Conservation (phyloP, 495 filamentous ascomycete genomes). For the Talaromyces ruber region DNA sequence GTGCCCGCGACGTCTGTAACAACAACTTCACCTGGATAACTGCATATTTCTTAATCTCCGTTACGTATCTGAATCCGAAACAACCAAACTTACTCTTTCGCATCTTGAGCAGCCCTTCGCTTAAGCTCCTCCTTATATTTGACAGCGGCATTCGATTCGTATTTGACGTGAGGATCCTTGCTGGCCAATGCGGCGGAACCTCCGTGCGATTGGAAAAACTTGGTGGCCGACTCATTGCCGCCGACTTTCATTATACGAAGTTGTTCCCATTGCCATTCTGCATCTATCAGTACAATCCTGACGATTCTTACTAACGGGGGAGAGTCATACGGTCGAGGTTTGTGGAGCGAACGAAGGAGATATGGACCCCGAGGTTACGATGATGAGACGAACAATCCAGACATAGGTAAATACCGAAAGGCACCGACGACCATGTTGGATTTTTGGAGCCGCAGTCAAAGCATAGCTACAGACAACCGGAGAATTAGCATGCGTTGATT, state of each 20-base stretch:
- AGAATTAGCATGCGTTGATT: conserved; percentile 11
- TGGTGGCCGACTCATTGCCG: conserved; percentile 95
- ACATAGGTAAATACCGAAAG: conserved; percentile 95
- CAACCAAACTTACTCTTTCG: conserved; percentile 52
- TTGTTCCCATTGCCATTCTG: conserved; percentile 99
- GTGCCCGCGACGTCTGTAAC: conserved; percentile 65
- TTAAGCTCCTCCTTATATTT: conserved; percentile 97
- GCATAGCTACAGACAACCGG: conserved; percentile 57
- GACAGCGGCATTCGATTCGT: conserved; percentile 77
- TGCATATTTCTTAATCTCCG: conserved; percentile 26
- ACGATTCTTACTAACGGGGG: not conserved
- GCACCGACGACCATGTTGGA: conserved; percentile 96
- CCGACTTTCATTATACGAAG: conserved; percentile 97
- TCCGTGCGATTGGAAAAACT: conserved; percentile 93
- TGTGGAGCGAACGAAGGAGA: conserved; percentile 96
- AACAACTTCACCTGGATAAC: conserved; percentile 78
- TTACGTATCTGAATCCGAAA: not conserved
- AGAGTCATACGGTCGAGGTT: conserved; percentile 85
- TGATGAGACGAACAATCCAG: conserved; percentile 93
- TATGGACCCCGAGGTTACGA: conserved; percentile 85
- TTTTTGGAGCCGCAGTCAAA: conserved; percentile 97
- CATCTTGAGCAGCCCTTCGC: conserved; percentile 70
- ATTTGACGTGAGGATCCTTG: conserved; percentile 95
- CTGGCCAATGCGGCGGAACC: conserved; percentile 87
- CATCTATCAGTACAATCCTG: conserved; percentile 11